phyloP scores from a whole-genome alignment of 768 basidiomycete species.

The Hebeloma cylindrosporum region DNA sequence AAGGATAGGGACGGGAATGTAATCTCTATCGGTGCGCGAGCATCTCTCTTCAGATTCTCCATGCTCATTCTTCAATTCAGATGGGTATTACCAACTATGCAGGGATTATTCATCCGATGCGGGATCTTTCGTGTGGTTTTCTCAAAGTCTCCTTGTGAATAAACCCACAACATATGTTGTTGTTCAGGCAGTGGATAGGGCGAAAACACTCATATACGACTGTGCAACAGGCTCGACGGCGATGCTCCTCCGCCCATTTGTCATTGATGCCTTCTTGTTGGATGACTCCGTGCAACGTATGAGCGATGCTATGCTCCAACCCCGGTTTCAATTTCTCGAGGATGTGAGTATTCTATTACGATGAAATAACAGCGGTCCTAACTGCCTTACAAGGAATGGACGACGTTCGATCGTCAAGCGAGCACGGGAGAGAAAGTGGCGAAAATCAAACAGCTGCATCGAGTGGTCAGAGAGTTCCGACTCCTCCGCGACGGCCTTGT shows the following conservation, averaged over 20 bases:
- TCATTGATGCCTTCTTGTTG: slow-evolving; percentile 8
- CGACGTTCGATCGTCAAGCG: not conserved
- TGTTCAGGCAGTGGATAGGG: not conserved
- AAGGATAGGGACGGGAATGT: not conserved
- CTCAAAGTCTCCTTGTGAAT: not conserved
- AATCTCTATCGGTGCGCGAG: slow-evolving; percentile 1
- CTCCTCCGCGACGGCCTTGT: not conserved
- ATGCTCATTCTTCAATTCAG: not conserved
- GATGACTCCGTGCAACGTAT: slow-evolving; percentile 4
- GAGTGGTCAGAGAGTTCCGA: slow-evolving; percentile 2
- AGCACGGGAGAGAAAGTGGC: not conserved
- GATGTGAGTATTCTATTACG: slow-evolving; percentile 2
- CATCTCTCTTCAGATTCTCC: not conserved
- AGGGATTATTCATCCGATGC: not conserved
- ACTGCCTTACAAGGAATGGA: not conserved
- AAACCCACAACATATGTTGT: slow-evolving; percentile 6
- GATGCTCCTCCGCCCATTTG: slow-evolving; percentile 2
- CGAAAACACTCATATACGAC: not conserved
- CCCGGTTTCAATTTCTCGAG: not conserved
- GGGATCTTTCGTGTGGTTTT: slow-evolving; percentile 5
- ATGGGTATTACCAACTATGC: slow-evolving; percentile 4
- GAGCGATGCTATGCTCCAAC: not conserved
- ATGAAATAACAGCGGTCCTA: no score
- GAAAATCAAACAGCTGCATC: not conserved
- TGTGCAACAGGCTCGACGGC: slow-evolving; percentile 1